Evolutionary conservation across 345 rosid genomes (phyloP).

Genomic region (Sapria himalayana): DNA sequence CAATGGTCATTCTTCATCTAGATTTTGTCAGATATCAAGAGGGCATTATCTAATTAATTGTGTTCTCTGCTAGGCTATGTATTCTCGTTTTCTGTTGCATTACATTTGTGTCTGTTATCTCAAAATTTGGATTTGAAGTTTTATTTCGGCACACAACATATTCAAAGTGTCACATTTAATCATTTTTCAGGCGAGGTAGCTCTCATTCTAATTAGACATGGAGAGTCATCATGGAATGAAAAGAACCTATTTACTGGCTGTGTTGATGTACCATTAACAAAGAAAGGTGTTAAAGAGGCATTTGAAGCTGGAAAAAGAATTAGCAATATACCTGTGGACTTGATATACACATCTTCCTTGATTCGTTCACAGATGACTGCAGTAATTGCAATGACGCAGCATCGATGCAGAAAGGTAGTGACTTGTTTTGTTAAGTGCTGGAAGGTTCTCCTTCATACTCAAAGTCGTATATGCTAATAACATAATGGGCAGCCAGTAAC

Average conservation of each 20-base stretch:
- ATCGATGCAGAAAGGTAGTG: slow-evolving; percentile 70
- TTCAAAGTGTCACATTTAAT: too few species aligned
- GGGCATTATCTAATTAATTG: too few species aligned
- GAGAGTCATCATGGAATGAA: slow-evolving; percentile 98
- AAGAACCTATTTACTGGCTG: slow-evolving; percentile 96
- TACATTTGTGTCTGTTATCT: too few species aligned
- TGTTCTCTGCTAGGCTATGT: too few species aligned
- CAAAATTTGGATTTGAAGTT: too few species aligned
- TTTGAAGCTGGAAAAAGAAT: slow-evolving; percentile 95
- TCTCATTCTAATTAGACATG: slow-evolving; percentile 74
- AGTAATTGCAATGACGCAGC: slow-evolving; percentile 97
- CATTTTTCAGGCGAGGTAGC: slow-evolving; percentile 65
- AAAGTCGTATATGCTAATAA: background rate
- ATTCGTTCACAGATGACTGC: slow-evolving; percentile 99
- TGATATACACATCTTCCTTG: slow-evolving; percentile 72
- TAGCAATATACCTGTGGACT: slow-evolving; percentile 83
- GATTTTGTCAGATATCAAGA: too few species aligned
- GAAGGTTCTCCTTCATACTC: too few species aligned
- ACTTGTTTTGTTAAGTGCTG: slow-evolving; percentile 1
- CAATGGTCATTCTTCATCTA: too few species aligned
- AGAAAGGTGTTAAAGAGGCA: slow-evolving; percentile 89
- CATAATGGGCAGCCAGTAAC: too few species aligned
- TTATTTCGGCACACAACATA: too few species aligned
- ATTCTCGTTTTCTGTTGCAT: too few species aligned
- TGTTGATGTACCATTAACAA: slow-evolving; percentile 86